phyloP scores from a whole-genome alignment of 1,139 yeast species.

The Geotrichum cucujoidarum region DNA sequence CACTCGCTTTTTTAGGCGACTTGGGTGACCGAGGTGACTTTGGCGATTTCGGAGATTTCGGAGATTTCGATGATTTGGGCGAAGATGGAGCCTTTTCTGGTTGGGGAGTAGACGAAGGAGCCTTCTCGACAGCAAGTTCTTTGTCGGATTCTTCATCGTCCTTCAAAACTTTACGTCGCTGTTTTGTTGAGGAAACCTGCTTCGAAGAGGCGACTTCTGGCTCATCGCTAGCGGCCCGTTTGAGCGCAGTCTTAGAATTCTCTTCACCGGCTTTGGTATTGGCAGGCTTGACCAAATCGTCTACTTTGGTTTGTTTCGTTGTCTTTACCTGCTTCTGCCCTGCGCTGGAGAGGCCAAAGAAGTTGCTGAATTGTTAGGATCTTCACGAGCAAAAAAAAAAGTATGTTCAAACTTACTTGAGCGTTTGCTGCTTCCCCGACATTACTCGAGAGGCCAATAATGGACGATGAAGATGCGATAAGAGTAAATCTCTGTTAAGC shows the following conservation, averaged over 20 bases:
- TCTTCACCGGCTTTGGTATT: neutral
- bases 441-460: too few species aligned
- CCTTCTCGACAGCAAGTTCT: neutral
- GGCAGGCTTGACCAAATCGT: neutral
- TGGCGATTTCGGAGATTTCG: too few species aligned
- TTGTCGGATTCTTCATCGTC: constrained; percentile 6
- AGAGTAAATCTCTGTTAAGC: too few species aligned
- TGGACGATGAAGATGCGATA: too few species aligned
- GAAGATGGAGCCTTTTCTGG: too few species aligned
- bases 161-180: constrained; percentile 1
- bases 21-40: too few species aligned
- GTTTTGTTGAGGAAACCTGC: neutral
- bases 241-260: neutral
- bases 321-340: neutral
- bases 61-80: too few species aligned
- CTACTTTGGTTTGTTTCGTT: neutral
- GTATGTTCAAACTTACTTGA: neutral
- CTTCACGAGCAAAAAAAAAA: neutral
- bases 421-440: constrained; percentile 9
- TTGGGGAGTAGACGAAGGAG: too few species aligned
- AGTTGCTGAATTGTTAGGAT: constrained; percentile 2
- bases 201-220: neutral
- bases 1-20: too few species aligned
- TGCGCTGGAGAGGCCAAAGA: constrained; percentile 4
- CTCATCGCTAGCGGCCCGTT: constrained; percentile 3